Evolutionary conservation across 164 flowering plant genomes (phyloP), one percentile per base, ranked within the genome.

Genomic region (Chimonanthus praecox): DNA sequence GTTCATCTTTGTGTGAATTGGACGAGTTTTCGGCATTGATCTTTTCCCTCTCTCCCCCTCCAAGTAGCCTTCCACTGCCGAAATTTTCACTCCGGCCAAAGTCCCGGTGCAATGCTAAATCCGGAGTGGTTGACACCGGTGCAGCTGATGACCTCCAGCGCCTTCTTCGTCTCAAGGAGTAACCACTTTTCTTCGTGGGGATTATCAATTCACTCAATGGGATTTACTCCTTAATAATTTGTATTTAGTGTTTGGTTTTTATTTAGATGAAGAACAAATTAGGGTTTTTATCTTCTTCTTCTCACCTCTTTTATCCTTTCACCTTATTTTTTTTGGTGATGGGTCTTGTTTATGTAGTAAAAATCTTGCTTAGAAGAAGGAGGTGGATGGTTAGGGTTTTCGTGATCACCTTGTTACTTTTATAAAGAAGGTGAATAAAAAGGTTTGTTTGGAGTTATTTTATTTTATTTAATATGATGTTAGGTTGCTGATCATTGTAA

Each of bases 1-100:
- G 11, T 13, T 15, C 64, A 46, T 58, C 65, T 11, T 45, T 33
- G 16, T 33, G 16, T 16, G 47, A 4, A 45, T 66, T 66, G 72
- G 87, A 84, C 3, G 72, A 46, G 74, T 75, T 79, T 45, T 76
- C 86, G 1, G 84, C 83, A 58, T 78, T 81, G 1, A 67, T 79
- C 51, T 80, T 80, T 51, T 67, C 78, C 8, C 77, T 83, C 5
- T 82, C 97, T 60, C 93, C 93, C 21, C 92, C 88, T 11, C 94
- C 97, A 6, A 92, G 94, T 73, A 88, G 97, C 80, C 79, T 92
- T 84, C 97, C 97, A 21, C 72, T 92, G 84, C 97, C 97, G 11
- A 89, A 79, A 72, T 90, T 90, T 68, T 84, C 87, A 46, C 20
- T 89, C 45, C 83, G 82, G 79, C 85, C 88, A 2, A 89, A 84